Evolutionary conservation across 331 rosid species (phyloP).

Genomic region (Quercus tomentella): DNA sequence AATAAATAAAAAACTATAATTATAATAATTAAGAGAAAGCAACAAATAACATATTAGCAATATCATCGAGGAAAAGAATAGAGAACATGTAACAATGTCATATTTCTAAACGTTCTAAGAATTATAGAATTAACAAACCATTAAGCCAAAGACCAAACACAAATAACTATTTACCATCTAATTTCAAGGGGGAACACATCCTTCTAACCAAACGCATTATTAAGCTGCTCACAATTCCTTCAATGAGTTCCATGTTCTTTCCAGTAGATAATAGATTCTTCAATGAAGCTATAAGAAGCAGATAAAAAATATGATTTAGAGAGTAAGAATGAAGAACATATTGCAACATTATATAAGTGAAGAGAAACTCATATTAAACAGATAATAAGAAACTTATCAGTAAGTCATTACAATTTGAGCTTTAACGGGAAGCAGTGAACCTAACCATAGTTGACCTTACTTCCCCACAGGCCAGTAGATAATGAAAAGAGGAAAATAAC

Average conservation of each 20-base stretch:
- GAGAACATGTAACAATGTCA: background rate
- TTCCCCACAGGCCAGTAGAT: background rate
- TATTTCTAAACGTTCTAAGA: background rate
- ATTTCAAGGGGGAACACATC: slow-evolving; percentile 50
- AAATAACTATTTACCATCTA: slow-evolving; percentile 53
- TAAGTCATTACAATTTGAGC: background rate
- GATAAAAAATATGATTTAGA: background rate
- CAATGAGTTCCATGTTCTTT: slow-evolving; percentile 56
- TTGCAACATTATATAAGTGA: background rate
- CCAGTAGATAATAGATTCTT: slow-evolving; percentile 48
- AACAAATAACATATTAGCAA: slow-evolving; percentile 7
- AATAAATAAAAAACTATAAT: background rate
- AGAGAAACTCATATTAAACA: background rate
- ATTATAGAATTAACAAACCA: background rate
- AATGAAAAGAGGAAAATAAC: background rate
- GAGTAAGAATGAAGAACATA: slow-evolving; percentile 8
- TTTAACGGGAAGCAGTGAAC: background rate
- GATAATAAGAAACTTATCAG: background rate
- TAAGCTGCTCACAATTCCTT: slow-evolving; percentile 65
- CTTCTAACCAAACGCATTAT: slow-evolving; percentile 58
- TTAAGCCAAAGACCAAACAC: slow-evolving; percentile 8
- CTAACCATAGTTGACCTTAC: background rate
- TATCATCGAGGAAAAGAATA: background rate
- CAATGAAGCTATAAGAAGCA: slow-evolving; percentile 57
- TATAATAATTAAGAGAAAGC: slow-evolving; percentile 4